Evolutionary conservation across 345 rosid species (phyloP).

Genomic region (Capsella bursapastoris): DNA sequence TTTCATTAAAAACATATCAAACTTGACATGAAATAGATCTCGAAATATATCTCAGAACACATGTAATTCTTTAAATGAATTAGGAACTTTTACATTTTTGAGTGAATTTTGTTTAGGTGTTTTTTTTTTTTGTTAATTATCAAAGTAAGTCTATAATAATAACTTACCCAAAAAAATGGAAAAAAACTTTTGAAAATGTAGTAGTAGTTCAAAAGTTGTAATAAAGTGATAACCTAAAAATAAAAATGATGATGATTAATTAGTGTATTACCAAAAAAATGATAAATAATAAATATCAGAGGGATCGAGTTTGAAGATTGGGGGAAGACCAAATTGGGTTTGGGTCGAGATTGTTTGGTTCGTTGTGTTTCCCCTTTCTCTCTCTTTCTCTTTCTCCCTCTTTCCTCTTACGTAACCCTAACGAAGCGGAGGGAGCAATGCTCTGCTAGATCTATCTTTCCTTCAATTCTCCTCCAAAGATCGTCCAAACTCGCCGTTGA

Average conservation of each 20-base stretch:
- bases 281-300: slow-evolving; percentile 12
- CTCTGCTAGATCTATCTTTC: slow-evolving; percentile 44
- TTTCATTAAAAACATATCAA: too few species aligned
- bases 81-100: too few species aligned
- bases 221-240: background rate
- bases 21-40: too few species aligned
- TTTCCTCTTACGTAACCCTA: slow-evolving; percentile 41
- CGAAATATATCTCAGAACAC: too few species aligned
- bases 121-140: too few species aligned
- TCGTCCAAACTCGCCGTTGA: slow-evolving; percentile 25
- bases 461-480: slow-evolving; percentile 25
- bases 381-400: slow-evolving; percentile 4
- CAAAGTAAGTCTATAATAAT: too few species aligned
- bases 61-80: too few species aligned
- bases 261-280: slow-evolving; percentile 6
- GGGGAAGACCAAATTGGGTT: slow-evolving; percentile 41
- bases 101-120: too few species aligned
- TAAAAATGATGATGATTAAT: background rate
- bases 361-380: slow-evolving; percentile 2
- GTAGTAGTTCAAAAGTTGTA: too few species aligned
- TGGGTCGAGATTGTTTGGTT: slow-evolving; percentile 41
- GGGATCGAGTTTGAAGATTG: slow-evolving; percentile 33
- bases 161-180: too few species aligned
- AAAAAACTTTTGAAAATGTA: too few species aligned
- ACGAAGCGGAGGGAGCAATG: slow-evolving; percentile 45